phyloP scores from a whole-genome alignment of 192 early-diverging fungal species.

The Coemansia sp. region DNA sequence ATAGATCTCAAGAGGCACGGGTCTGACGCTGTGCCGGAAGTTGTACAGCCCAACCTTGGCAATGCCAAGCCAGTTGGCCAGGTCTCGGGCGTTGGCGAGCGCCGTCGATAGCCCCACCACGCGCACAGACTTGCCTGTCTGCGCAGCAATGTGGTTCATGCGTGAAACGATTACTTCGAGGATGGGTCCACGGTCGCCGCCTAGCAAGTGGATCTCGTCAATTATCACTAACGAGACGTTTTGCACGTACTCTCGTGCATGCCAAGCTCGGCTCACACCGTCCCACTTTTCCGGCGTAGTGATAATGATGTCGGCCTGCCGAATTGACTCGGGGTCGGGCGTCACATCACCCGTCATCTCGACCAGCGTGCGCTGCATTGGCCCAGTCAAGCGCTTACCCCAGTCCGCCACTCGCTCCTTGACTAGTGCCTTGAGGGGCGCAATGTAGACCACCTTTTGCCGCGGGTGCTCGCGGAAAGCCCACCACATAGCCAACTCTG shows the following conservation, averaged over 20 bases:
- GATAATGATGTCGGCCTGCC: constrained; percentile 93
- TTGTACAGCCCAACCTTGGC: constrained; percentile 87
- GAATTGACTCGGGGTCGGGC: constrained; percentile 84
- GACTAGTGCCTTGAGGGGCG: constrained; percentile 97
- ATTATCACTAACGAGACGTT: constrained; percentile 91
- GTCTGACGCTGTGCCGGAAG: constrained; percentile 95
- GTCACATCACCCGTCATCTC: constrained; percentile 97
- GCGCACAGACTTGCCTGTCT: constrained; percentile 74
- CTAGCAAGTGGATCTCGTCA: constrained; percentile 98
- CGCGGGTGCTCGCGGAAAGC: constrained; percentile 81
- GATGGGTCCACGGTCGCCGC: constrained; percentile 95
- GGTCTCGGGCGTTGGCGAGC: constrained; percentile 92
- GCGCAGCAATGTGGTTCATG: constrained; percentile 94
- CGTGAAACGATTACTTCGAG: constrained; percentile 97
- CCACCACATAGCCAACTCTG: constrained; percentile 94
- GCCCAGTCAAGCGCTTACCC: constrained; percentile 64
- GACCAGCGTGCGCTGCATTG: constrained; percentile 82
- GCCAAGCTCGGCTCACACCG: constrained; percentile 92
- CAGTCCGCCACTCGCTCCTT: constrained; percentile 92
- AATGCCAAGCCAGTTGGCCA: constrained; percentile 98
- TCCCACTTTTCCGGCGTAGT: constrained; percentile 99
- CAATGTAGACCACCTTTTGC: constrained; percentile 93
- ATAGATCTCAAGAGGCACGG: constrained; percentile 95
- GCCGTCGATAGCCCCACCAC: constrained; percentile 96
- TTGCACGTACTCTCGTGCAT: constrained; percentile 86